phyloP scores from a whole-genome alignment of 2,329 filamentous ascomycete genomes.

The Emmonsia crescens region DNA sequence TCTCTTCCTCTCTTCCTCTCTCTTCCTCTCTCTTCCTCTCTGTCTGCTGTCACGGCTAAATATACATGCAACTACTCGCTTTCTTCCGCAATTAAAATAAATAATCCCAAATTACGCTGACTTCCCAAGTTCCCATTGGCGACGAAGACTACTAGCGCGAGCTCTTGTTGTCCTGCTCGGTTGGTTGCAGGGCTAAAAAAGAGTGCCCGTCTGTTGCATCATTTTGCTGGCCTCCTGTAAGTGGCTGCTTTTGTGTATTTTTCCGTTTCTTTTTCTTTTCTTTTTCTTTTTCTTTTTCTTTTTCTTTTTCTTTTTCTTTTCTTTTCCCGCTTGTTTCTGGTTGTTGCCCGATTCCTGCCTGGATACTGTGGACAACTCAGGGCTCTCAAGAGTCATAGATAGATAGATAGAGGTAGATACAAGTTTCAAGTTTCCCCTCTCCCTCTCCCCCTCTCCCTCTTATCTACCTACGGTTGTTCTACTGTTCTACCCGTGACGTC shows the following conservation, averaged over 20 bases:
- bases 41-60: not conserved
- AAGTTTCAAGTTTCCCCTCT: too few relatives aligned
- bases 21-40: not conserved
- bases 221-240: slow-evolving; percentile 9
- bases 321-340: not conserved
- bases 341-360: slow-evolving; percentile 5
- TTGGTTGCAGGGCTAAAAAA: slow-evolving; percentile 4
- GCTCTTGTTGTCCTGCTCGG: slow-evolving; percentile 9
- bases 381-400: not conserved
- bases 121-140: slow-evolving; percentile 1
- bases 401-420: not conserved
- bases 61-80: not conserved
- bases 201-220: not conserved
- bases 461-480: too few relatives aligned
- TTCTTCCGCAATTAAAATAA: not conserved
- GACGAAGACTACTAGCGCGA: slow-evolving; percentile 23
- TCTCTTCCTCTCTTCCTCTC: not conserved
- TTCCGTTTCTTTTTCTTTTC: not conserved
- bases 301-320: not conserved
- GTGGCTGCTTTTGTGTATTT: slow-evolving; percentile 15
- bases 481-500: not conserved
- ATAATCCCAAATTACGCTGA: not conserved
- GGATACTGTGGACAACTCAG: not conserved
- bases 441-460: not conserved
- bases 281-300: not conserved